Percentiles rank a stretch among this genome's conserved stretches.
Evolutionary conservation across 2,329 filamentous ascomycete species (phyloP).

Genomic region (Phaeomoniella chlamydospora): DNA sequence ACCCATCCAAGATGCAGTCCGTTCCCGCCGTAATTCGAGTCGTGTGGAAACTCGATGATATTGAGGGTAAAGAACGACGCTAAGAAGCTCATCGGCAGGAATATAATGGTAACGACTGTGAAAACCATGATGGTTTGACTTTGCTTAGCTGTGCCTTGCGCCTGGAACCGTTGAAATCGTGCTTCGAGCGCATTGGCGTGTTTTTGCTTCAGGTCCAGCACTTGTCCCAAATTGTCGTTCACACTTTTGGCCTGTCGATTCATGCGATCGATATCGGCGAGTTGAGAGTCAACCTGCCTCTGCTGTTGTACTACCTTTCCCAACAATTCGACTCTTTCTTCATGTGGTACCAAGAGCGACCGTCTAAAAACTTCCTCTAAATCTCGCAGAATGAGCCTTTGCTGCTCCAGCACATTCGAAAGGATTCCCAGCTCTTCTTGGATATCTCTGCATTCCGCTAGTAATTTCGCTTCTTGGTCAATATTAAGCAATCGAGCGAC

Average conservation of each 20-base stretch:
- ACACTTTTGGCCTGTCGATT: conserved; percentile 46
- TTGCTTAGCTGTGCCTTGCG: conserved; percentile 43
- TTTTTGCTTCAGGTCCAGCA: conserved; percentile 55
- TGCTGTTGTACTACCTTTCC: conserved; percentile 32
- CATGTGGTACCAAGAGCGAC: neutral
- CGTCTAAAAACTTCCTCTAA: conserved; percentile 14
- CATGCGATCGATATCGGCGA: conserved; percentile 49
- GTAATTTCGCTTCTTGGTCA: conserved; percentile 39
- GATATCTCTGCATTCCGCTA: conserved; percentile 53
- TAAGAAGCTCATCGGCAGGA: conserved; percentile 41
- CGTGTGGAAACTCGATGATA: conserved; percentile 31
- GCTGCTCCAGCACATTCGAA: conserved; percentile 34
- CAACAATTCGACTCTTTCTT: conserved; percentile 3
- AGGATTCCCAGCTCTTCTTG: conserved; percentile 54
- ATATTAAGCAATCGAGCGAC: conserved; percentile 46
- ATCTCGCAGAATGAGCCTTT: conserved; percentile 31
- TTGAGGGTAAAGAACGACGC: conserved; percentile 42
- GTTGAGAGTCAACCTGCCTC: conserved; percentile 40
- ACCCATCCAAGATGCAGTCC: conserved; percentile 34
- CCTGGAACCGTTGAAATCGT: conserved; percentile 35
- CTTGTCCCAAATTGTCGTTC: conserved; percentile 44
- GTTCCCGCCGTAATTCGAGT: conserved; percentile 12
- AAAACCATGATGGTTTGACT: conserved; percentile 44
- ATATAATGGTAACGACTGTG: conserved; percentile 44
- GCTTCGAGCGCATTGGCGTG: conserved; percentile 53